Percentiles rank a stretch among this genome's conserved stretches.
Conservation (phyloP, 768 basidiomycete genomes). For the Rhodotorula diobovata region DNA sequence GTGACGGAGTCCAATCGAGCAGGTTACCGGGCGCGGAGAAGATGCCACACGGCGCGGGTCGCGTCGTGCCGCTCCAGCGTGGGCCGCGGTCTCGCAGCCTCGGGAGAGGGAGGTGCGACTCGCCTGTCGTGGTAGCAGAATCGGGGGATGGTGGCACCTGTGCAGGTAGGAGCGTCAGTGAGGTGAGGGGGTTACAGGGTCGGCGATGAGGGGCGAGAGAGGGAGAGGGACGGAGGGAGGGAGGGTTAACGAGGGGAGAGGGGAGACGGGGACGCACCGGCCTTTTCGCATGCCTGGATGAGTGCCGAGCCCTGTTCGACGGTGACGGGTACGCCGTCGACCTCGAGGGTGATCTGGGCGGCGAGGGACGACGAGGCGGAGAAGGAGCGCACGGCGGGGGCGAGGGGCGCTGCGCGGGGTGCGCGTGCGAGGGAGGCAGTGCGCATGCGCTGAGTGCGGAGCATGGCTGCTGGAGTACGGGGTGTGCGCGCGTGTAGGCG, state of each 20-base stretch:
- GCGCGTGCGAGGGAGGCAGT: background rate
- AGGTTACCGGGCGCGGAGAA: no score
- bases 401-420: background rate
- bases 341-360: constrained; percentile 68
- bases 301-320: constrained; percentile 73
- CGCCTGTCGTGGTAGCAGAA: constrained; percentile 46
- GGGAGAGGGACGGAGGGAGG: background rate
- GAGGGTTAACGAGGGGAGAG: background rate
- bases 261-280: constrained; percentile 25
- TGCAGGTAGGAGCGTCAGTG: background rate
- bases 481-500: background rate
- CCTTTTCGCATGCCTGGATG: constrained; percentile 46
- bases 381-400: constrained; percentile 7
- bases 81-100: no score
- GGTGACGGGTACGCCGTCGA: constrained; percentile 95
- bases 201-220: background rate
- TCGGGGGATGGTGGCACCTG: constrained; percentile 44
- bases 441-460: background rate
- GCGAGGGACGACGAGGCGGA: constrained; percentile 1
- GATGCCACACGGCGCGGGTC: no score
- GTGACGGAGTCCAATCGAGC: no score
- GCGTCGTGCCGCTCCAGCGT: no score
- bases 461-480: background rate
- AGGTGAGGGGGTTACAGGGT: background rate
- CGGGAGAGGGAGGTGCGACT: no score